phyloP scores from a whole-genome alignment of 441 rosid species.

The Melastoma candidum region DNA sequence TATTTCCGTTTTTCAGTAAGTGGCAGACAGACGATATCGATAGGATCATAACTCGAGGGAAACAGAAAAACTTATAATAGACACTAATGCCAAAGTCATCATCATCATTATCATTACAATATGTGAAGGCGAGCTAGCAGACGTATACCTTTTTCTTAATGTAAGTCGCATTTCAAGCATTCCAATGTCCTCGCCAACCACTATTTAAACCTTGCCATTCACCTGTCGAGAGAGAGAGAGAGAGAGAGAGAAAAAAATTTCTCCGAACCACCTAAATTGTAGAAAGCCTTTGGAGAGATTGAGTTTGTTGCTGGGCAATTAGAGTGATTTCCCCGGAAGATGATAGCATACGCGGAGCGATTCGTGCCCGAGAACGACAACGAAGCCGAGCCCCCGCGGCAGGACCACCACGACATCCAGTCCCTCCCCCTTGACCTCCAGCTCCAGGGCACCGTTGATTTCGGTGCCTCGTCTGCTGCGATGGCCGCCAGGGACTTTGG shows the following conservation, averaged over 20 bases:
- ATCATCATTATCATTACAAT: no score
- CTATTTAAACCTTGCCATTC: constrained; percentile 21
- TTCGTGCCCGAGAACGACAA: constrained; percentile 60
- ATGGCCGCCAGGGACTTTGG: constrained; percentile 74
- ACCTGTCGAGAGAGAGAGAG: neutral
- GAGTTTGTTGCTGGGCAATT: neutral
- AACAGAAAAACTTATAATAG: neutral
- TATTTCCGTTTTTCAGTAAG: no score
- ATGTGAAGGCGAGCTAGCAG: no score
- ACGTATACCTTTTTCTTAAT: no score
- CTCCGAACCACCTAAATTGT: no score
- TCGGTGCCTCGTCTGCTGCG: constrained; percentile 16
- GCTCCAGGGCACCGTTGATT: constrained; percentile 30
- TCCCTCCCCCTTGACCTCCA: constrained; percentile 42
- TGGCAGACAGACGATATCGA: constrained; percentile 21
- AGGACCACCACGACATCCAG: constrained; percentile 27
- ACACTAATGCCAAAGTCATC: constrained; percentile 21
- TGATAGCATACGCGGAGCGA: constrained; percentile 70
- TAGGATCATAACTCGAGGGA: constrained; percentile 32
- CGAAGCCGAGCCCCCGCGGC: constrained; percentile 23
- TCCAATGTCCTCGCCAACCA: constrained; percentile 1
- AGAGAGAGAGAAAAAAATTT: neutral
- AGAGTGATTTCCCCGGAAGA: constrained; percentile 16
- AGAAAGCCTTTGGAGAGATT: neutral
- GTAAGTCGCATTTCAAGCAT: no score